Percentiles rank a stretch among this genome's conserved stretches.
Conservation (phyloP, 2,329 filamentous ascomycete species). For the Macrophomina pseudophaseolina region DNA sequence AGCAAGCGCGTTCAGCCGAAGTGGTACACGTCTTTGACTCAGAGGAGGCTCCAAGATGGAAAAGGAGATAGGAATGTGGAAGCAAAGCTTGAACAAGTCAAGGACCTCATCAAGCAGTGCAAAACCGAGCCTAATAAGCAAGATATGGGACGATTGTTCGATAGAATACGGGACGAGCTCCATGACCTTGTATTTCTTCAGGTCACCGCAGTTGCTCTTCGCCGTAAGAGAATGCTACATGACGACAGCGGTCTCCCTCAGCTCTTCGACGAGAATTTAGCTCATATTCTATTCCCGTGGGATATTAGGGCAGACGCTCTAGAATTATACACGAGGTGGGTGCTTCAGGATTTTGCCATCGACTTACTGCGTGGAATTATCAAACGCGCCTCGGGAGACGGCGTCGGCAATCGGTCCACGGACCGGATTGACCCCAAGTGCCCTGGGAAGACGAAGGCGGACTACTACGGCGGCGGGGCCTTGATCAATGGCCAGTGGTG, state of each 20-base stretch:
- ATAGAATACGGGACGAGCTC: conserved; percentile 43
- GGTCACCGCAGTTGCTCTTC: conserved; percentile 40
- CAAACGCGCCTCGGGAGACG: conserved; percentile 16
- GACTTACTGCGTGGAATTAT: conserved; percentile 54
- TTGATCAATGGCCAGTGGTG: conserved; percentile 60
- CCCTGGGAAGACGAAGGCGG: conserved; percentile 31
- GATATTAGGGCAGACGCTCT: conserved; percentile 56
- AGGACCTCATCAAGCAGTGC: conserved; percentile 2
- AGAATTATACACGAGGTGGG: conserved; percentile 55
- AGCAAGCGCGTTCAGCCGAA: not conserved
- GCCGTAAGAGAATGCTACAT: conserved; percentile 43
- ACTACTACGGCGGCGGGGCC: conserved; percentile 46
- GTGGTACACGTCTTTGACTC: not conserved
- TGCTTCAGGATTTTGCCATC: conserved; percentile 46
- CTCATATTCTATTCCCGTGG: conserved; percentile 44
- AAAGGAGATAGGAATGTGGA: not conserved
- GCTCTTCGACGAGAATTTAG: conserved; percentile 44
- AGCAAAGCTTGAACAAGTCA: not conserved
- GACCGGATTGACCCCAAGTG: conserved; percentile 38
- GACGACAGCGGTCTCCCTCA: conserved; percentile 45
- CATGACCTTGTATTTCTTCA: conserved; percentile 47
- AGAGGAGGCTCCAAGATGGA: not conserved
- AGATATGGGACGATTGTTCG: conserved; percentile 29
- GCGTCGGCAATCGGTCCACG: conserved; percentile 31
- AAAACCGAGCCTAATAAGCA: not conserved